Conservation (phyloP, 495 filamentous ascomycete genomes). For the Chaetomium cochliodes region DNA sequence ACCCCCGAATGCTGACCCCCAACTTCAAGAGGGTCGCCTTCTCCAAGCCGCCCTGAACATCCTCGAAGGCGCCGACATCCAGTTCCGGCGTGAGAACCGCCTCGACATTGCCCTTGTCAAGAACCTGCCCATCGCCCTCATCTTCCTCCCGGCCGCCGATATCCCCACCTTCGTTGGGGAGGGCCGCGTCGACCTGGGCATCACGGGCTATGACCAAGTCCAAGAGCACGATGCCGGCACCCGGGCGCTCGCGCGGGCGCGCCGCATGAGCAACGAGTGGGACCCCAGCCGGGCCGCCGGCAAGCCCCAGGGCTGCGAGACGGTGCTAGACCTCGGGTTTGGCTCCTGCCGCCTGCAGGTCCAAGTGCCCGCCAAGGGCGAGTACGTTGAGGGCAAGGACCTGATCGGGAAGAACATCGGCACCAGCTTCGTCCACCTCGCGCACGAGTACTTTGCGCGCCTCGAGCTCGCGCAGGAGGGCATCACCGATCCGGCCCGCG, state of each 20-base stretch:
- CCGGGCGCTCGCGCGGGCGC: conserved; percentile 51
- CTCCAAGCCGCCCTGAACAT: conserved; percentile 83
- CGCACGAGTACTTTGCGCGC: conserved; percentile 73
- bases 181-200: conserved; percentile 88
- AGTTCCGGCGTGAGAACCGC: conserved; percentile 88
- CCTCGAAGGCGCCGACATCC: conserved; percentile 87
- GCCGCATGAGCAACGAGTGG: conserved; percentile 54
- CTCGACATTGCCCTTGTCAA: conserved; percentile 95
- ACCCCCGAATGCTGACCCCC: conserved; percentile 12
- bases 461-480: conserved; percentile 60
- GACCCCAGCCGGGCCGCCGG: conserved; percentile 40
- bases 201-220: conserved; percentile 90
- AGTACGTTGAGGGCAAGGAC: conserved; percentile 63
- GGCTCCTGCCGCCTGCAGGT: conserved; percentile 91
- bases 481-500: conserved; percentile 28
- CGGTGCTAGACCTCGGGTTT: conserved; percentile 86
- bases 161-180: conserved; percentile 97
- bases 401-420: conserved; percentile 92
- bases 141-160: conserved; percentile 95
- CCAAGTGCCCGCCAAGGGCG: conserved; percentile 86
- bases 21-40: conserved; percentile 75
- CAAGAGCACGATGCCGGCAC: conserved; percentile 82
- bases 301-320: conserved; percentile 63
- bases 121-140: conserved; percentile 89
- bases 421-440: conserved; percentile 87